A percentile compares a stretch with the other conserved stretches of the same genome.
Conservation (phyloP, 1,139 yeast species). For the Kluyveromyces sp. region DNA sequence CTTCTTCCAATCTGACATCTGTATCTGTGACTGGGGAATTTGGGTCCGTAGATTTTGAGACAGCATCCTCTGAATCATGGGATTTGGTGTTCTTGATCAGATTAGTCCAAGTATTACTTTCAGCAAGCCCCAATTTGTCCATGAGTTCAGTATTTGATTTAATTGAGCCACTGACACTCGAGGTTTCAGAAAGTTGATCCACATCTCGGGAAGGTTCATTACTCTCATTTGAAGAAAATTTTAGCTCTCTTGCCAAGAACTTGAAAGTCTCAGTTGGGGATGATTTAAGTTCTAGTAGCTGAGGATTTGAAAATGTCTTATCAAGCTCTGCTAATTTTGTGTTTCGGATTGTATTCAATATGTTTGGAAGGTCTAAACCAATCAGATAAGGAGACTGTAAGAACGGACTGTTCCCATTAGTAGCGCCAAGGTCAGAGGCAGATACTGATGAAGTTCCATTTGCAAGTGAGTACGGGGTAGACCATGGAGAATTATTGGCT, state of each 20-base stretch:
- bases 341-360: constrained; percentile 24
- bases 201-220: constrained; percentile 10
- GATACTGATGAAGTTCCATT: constrained; percentile 16
- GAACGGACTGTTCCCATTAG: constrained; percentile 10
- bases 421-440: constrained; percentile 9
- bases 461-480: constrained; percentile 6
- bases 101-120: constrained; percentile 31
- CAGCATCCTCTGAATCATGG: constrained; percentile 17
- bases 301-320: constrained; percentile 9
- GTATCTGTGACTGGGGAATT: constrained; percentile 2
- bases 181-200: constrained; percentile 8
- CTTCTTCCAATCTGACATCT: background rate
- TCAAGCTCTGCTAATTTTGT: constrained; percentile 15
- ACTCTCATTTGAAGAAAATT: constrained; percentile 25
- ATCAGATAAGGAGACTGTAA: constrained; percentile 23
- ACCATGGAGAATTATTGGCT: constrained; percentile 4
- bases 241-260: constrained; percentile 29
- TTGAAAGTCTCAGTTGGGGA: constrained; percentile 31
- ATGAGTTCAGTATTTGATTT: constrained; percentile 20
- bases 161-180: constrained; percentile 18
- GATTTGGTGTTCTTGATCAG: constrained; percentile 21
- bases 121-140: constrained; percentile 29
- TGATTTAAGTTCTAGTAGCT: constrained; percentile 18
- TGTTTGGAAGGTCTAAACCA: constrained; percentile 28
- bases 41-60: constrained; percentile 14